Percentiles rank a stretch among this genome's conserved stretches.
Conservation (phyloP, 2,329 filamentous ascomycete species). For the Aspergillus aculeatinus region DNA sequence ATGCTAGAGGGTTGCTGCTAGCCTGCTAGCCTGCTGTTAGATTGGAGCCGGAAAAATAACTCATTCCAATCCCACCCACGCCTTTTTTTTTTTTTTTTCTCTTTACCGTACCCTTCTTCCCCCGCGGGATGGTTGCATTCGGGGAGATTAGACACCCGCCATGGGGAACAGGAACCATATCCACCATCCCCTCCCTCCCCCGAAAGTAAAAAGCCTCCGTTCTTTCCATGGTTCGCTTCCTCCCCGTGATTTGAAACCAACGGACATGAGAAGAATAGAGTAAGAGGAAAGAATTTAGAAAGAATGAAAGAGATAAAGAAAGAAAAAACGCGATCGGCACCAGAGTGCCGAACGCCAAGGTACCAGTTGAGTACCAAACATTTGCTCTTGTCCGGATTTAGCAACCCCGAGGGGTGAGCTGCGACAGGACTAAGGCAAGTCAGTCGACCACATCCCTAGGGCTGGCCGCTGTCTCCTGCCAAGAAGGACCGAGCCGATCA, state of each 20-base stretch:
- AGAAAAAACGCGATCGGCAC: neutral
- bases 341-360: neutral
- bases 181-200: neutral
- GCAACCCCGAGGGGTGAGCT: neutral
- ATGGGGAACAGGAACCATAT: neutral
- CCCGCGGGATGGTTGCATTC: neutral
- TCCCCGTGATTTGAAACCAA: neutral
- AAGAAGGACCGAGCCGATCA: neutral
- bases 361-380: neutral
- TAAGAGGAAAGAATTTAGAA: too few relatives aligned
- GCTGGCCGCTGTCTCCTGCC: constrained; percentile 1
- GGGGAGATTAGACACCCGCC: neutral
- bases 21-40: neutral
- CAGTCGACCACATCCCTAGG: neutral
- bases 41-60: neutral
- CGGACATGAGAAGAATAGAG: neutral
- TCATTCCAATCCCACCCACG: neutral
- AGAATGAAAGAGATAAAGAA: neutral
- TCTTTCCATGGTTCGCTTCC: neutral
- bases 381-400: neutral
- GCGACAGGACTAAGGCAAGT: neutral
- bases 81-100: neutral
- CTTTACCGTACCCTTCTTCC: neutral
- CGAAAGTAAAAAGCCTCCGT: neutral
- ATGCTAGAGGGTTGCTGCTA: neutral